Evolutionary conservation across 208 protist species (phyloP).

Genomic region (Leishmania gerbilli): DNA sequence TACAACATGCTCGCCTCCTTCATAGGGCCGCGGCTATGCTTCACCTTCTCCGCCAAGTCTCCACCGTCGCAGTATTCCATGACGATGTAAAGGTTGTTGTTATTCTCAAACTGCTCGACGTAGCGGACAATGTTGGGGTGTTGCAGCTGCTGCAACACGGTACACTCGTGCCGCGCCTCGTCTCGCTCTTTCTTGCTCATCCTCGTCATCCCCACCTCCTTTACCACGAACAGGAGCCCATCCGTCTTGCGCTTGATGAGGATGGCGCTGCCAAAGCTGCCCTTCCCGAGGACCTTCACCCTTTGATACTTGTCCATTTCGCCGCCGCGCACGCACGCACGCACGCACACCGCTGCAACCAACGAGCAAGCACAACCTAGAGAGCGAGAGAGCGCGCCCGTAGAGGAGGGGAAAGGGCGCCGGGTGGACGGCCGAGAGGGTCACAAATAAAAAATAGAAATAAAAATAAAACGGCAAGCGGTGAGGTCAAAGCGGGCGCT

Average conservation of each 20-base stretch:
- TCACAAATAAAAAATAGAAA: no score
- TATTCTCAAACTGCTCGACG: slow-evolving; percentile 92
- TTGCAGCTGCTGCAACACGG: slow-evolving; percentile 81
- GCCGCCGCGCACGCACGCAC: not conserved
- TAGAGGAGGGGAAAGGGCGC: not conserved
- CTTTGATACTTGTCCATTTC: slow-evolving; percentile 92
- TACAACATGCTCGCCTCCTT: slow-evolving; percentile 86
- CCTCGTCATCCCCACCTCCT: slow-evolving; percentile 86
- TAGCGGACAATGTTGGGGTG: slow-evolving; percentile 94
- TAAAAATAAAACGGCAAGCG: not conserved
- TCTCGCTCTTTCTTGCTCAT: slow-evolving; percentile 90
- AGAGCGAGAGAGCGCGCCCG: not conserved
- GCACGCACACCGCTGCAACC: not conserved
- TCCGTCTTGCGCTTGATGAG: slow-evolving; percentile 89
- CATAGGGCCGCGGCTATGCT: slow-evolving; percentile 63
- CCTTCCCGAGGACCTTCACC: slow-evolving; percentile 90
- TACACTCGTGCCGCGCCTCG: slow-evolving; percentile 88
- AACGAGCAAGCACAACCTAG: not conserved
- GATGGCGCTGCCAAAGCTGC: slow-evolving; percentile 92
- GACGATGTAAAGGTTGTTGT: slow-evolving; percentile 90
- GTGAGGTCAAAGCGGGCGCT: not conserved
- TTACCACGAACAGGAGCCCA: slow-evolving; percentile 87
- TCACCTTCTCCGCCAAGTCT: slow-evolving; percentile 78
- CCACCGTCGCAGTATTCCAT: slow-evolving; percentile 94
- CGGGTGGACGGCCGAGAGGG: not conserved